Percentiles rank a stretch among this genome's conserved stretches.
Evolutionary conservation across 805 yeast species (phyloP).

Genomic region (Starmerella apicola): DNA sequence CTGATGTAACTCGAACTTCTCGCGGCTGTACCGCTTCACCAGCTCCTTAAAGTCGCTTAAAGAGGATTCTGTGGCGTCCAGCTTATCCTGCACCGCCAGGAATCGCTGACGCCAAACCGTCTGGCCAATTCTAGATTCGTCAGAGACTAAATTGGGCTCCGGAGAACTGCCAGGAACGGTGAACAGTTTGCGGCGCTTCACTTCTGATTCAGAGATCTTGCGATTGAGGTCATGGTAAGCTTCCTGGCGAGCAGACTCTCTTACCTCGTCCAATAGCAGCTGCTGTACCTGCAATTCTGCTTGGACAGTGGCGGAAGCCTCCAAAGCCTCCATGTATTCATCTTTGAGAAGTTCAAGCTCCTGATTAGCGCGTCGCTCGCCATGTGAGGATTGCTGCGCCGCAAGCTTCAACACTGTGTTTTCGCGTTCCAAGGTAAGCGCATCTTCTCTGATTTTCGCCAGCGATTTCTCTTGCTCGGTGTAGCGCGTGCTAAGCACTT

Average conservation of each 20-base stretch:
- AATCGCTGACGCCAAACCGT: slow-evolving; percentile 56
- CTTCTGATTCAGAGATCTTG: slow-evolving; percentile 25
- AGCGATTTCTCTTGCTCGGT: slow-evolving; percentile 5
- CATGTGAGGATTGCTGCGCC: background rate
- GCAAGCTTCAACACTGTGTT: slow-evolving; percentile 5
- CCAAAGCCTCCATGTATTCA: slow-evolving; percentile 8
- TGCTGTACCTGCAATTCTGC: slow-evolving; percentile 18
- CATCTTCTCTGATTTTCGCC: slow-evolving; percentile 7
- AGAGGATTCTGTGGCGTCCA: slow-evolving; percentile 54
- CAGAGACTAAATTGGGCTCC: background rate
- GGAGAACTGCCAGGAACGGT: too few relatives aligned
- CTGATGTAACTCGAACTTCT: slow-evolving; percentile 47
- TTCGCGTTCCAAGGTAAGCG: slow-evolving; percentile 6
- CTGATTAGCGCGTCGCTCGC: slow-evolving; percentile 5
- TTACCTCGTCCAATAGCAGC: slow-evolving; percentile 6
- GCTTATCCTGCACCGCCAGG: slow-evolving; percentile 53
- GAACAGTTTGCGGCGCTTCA: slow-evolving; percentile 40
- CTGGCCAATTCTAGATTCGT: background rate
- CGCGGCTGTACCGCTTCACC: slow-evolving; percentile 38
- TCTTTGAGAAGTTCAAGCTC: slow-evolving; percentile 11
- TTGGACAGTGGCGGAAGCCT: slow-evolving; percentile 19
- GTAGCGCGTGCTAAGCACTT: slow-evolving; percentile 8
- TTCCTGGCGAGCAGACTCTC: slow-evolving; percentile 14
- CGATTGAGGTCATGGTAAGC: slow-evolving; percentile 18
- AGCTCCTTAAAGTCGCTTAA: too few relatives aligned